Evolutionary conservation across 345 rosid genomes (phyloP).

Genomic region (Viola odorata): DNA sequence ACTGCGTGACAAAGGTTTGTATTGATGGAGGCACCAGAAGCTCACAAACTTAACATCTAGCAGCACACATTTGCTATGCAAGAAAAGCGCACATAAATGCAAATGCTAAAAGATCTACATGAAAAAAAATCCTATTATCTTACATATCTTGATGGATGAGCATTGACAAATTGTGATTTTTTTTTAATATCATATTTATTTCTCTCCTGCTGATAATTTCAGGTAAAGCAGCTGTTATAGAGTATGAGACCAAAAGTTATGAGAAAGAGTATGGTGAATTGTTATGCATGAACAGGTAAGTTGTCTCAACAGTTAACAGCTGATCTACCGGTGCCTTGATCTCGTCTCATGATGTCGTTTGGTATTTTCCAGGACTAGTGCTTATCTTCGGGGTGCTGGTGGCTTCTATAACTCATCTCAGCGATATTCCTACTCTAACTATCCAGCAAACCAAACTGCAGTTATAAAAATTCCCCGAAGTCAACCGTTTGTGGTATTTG

Average conservation of each 20-base stretch:
- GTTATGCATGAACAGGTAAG: slow-evolving; percentile 75
- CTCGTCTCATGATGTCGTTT: slow-evolving; percentile 9
- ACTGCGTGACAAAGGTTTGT: slow-evolving; percentile 85
- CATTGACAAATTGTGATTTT: neutral
- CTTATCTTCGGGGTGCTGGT: slow-evolving; percentile 74
- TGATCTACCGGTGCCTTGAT: slow-evolving; percentile 6
- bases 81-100: too few species aligned
- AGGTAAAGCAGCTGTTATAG: slow-evolving; percentile 91
- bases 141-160: neutral
- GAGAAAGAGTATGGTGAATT: slow-evolving; percentile 63
- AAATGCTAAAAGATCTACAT: neutral
- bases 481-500: slow-evolving; percentile 50
- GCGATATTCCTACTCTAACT: slow-evolving; percentile 69
- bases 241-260: slow-evolving; percentile 69
- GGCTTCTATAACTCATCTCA: slow-evolving; percentile 73
- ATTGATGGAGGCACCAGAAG: neutral
- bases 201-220: slow-evolving; percentile 14
- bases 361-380: slow-evolving; percentile 41
- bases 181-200: neutral
- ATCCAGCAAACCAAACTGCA: slow-evolving; percentile 51
- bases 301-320: slow-evolving; percentile 8
- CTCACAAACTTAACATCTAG: neutral
- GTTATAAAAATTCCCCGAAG: slow-evolving; percentile 60
- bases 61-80: neutral
- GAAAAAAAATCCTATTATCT: neutral